Evolutionary conservation across 2,329 filamentous ascomycete genomes (phyloP), one percentile per base, ranked within the genome.

Genomic region (Claviceps sp.): DNA sequence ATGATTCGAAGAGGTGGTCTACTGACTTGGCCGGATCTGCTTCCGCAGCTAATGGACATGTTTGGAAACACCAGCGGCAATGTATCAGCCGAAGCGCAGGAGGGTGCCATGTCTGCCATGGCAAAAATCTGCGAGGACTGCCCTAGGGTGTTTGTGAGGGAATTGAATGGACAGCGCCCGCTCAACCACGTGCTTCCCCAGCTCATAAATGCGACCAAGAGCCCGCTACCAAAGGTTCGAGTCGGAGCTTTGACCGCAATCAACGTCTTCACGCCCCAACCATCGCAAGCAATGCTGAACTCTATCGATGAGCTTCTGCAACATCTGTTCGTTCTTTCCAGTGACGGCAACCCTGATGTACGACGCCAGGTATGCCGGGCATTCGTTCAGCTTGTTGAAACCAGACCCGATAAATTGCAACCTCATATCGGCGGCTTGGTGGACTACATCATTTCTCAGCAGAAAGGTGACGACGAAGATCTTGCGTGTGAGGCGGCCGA

Each of bases 91-190:
- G 79, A 87, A 62, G 83, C 85, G 13, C 89, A 96, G 64, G 91
- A 98, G 66, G 90, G 90, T 55, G 90, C 88, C 59, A 95, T 97
- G 86, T 82, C 86, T 48, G 90, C 93, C 47, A 75, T 98, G 67
- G 75, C 85, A 65, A 97, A 97, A 74, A 90, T 98, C 55, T 98
- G 93, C 69, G 93, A 98, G 69, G 93, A 98, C 70, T 96, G 95
- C 70, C 84, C 81, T 62, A 88, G 86, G 64, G 76, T 88, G 54
- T 74, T 98, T 51, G 88, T 95, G 68, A 83, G 84, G 60, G 88
- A 95, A 57, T 88, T 95, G 65, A 83, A 89, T 63, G 88, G 89
- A 55, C 85, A 96, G 67, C 79, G 89, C 52, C 93, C 93, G 1
- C 79, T 97, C 55, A 85, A 86, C 65, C 85, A 89, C 61, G 81